Evolutionary conservation across 352 stramenopile species (phyloP).

Genomic region (Pythium myriotylum): DNA sequence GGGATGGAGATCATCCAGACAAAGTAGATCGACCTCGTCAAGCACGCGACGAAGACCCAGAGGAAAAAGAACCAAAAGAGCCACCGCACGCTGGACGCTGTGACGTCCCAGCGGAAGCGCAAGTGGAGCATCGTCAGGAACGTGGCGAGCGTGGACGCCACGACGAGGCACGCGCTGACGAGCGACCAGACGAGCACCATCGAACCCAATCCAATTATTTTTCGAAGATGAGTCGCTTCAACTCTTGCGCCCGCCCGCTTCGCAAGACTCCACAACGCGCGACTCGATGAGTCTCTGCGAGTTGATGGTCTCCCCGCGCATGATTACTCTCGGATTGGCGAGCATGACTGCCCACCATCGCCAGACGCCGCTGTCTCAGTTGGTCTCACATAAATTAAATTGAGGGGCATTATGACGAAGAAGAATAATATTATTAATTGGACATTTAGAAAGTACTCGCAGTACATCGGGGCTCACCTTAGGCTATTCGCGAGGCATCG

Average conservation of each 20-base stretch:
- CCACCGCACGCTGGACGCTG: constrained; percentile 49
- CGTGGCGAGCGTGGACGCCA: constrained; percentile 13
- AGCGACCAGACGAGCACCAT: constrained; percentile 11
- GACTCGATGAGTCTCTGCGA: constrained; percentile 29
- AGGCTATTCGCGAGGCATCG: no score
- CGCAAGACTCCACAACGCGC: no score
- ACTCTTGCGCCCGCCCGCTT: no score
- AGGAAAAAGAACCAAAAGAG: constrained; percentile 69
- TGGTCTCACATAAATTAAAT: not conserved
- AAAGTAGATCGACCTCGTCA: constrained; percentile 42
- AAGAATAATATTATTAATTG: no score
- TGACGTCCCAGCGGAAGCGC: constrained; percentile 25
- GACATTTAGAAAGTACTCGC: no score
- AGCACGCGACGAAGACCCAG: constrained; percentile 50
- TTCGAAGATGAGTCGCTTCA: no score
- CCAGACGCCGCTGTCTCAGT: no score
- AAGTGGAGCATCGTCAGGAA: constrained; percentile 25
- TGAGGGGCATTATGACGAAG: no score
- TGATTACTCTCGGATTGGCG: constrained; percentile 2
- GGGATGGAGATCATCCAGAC: constrained; percentile 31
- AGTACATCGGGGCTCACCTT: no score
- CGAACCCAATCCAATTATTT: no score
- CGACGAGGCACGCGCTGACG: not conserved
- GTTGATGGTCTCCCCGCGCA: constrained; percentile 30
- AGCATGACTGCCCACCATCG: constrained; percentile 42